A percentile compares a stretch with the other conserved stretches of the same genome.
These are phyloP conservation scores for Fomitopsis betulina DNA, from an alignment of 1,284 basidiomycete species.

Conservation along the genomic window DNA sequence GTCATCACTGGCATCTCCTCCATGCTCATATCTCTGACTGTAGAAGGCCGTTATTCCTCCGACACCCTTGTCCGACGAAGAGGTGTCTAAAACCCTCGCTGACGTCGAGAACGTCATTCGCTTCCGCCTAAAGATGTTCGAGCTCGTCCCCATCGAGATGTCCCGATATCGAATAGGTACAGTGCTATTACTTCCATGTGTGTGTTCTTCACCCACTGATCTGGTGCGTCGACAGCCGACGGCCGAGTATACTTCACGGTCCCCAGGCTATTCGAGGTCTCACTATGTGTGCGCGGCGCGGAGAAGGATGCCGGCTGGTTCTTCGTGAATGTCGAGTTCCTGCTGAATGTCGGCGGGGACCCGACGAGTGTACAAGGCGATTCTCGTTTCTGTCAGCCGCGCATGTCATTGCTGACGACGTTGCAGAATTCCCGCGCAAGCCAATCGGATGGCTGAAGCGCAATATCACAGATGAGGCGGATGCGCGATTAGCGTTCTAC, in stretches of 20 bases:
- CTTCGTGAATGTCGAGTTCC: slow-evolving; percentile 68
- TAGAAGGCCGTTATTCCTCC: slow-evolving; percentile 66
- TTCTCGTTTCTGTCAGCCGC: background rate
- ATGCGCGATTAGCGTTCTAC: slow-evolving; percentile 60
- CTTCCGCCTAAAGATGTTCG: slow-evolving; percentile 69
- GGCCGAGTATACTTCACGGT: slow-evolving; percentile 78
- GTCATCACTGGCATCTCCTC: background rate
- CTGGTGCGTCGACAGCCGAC: slow-evolving; percentile 39
- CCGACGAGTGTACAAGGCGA: slow-evolving; percentile 65
- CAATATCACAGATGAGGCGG: slow-evolving; percentile 69
- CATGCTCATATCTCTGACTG: slow-evolving; percentile 5
- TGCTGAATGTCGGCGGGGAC: slow-evolving; percentile 72
- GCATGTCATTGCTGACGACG: background rate
- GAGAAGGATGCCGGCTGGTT: slow-evolving; percentile 75
- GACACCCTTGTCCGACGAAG: slow-evolving; percentile 61
- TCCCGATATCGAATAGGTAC: slow-evolving; percentile 65
- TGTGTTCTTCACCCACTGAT: background rate
- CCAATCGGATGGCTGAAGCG: slow-evolving; percentile 62
- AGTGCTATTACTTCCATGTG: slow-evolving; percentile 15
- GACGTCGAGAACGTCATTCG: slow-evolving; percentile 77
- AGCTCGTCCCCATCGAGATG: slow-evolving; percentile 77
- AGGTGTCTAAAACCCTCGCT: slow-evolving; percentile 60
- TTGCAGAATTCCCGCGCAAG: slow-evolving; percentile 62
- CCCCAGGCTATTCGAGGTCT: slow-evolving; percentile 71
- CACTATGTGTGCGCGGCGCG: slow-evolving; percentile 68